Evolutionary conservation across 352 stramenopile genomes (phyloP).

Genomic region (Globisporangium nunn): DNA sequence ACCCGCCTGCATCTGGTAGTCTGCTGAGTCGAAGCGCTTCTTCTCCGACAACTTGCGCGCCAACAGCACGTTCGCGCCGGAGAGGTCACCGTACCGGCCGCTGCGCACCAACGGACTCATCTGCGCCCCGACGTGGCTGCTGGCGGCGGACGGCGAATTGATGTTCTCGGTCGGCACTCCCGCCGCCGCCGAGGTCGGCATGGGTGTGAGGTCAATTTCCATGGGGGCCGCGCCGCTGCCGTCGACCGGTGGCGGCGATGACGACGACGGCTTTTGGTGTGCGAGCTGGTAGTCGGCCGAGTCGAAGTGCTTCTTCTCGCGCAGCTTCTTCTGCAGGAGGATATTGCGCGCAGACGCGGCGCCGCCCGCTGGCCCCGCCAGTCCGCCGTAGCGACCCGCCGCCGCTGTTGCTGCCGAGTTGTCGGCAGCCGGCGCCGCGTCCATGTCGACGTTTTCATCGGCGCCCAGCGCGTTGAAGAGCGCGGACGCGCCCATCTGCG

Average conservation of each 20-base stretch:
- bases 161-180: constrained; percentile 8
- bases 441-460: constrained; percentile 19
- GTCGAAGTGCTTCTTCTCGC: constrained; percentile 65
- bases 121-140: constrained; percentile 20
- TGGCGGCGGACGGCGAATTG: constrained; percentile 44
- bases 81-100: constrained; percentile 41
- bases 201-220: constrained; percentile 21
- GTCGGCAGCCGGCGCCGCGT: neutral
- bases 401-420: constrained; percentile 1
- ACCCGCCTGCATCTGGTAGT: constrained; percentile 23
- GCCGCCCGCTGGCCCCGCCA: constrained; percentile 18
- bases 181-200: constrained; percentile 6
- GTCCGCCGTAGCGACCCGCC: constrained; percentile 16
- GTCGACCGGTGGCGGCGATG: constrained; percentile 4
- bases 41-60: constrained; percentile 28
- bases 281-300: constrained; percentile 74
- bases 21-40: constrained; percentile 27
- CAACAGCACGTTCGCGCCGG: constrained; percentile 26
- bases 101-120: constrained; percentile 49
- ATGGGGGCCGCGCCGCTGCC: constrained; percentile 14
- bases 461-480: constrained; percentile 36
- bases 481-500: constrained; percentile 31
- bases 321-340: constrained; percentile 65
- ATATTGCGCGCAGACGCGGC: constrained; percentile 51
- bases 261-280: constrained; percentile 10